Base-by-base conservation (phyloP, 345 rosid genomes). In the Salix dunnii region DNA sequence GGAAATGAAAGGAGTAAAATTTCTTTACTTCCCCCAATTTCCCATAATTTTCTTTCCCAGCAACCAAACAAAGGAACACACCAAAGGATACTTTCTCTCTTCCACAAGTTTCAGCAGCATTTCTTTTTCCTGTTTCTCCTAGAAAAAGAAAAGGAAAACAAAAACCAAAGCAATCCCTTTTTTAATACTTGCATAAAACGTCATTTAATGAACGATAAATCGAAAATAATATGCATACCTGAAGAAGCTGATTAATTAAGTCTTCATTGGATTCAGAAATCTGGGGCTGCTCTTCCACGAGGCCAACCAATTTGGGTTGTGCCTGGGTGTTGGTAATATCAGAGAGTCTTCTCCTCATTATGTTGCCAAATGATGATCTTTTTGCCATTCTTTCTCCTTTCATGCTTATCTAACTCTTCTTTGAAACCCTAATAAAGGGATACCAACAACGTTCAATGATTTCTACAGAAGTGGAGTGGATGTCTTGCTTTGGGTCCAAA, bases 71-170 rank as follows among this genome's bases (percentile, higher is more conserved):
- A 30, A 20, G 13, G 13, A 55, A 12, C 14, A 31, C 25, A 28
- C 11, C 10, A 48, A 86, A 87, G 89, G 94, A 94, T 91, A 91
- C 93, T 94, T 86, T 77, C 88, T 88, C 73, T 92, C 90, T 67
- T 88, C 93, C 49, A 90, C 68, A 72, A 92, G 86, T 77, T 90
- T 89, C 87, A 86, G 73, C 84, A 94, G 73, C 49, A 84, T 67
- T 77, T 73, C 40, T 28, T 88, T 94, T 75, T 94, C 98, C 97
- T 91, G 88, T 40, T 83, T 69, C 76, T 75, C 25, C 30, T 42
- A 61, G n/a, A 71, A 7, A 18, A 5, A 66, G 16, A 77, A 30
- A 70, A 20, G 25, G 25, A 48, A 79, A 36, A 36, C 5, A 21
- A 67, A 48, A 75, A 3, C 63, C 67, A 28, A 60, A 33, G 70